Percentiles rank a stretch among this genome's conserved stretches.
Evolutionary conservation across 768 basidiomycete genomes (phyloP).

Genomic region (Hemileccinum impolitum): DNA sequence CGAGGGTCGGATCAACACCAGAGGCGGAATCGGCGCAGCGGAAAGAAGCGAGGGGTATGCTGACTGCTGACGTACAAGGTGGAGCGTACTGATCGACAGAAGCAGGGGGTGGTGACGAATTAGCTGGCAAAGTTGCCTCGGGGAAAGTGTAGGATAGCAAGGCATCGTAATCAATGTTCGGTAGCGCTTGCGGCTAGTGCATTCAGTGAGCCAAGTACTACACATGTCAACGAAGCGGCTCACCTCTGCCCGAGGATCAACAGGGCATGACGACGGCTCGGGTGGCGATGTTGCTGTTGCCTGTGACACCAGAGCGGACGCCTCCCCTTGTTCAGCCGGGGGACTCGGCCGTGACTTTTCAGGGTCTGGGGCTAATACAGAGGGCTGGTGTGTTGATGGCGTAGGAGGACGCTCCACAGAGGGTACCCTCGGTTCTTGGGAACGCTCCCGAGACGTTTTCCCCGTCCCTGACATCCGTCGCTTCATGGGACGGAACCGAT

Average conservation of each 20-base stretch:
- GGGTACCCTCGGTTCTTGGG: neutral
- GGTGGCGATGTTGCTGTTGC: neutral
- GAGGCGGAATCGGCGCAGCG: constrained; percentile 1
- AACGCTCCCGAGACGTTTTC: constrained; percentile 15
- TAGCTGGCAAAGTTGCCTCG: neutral
- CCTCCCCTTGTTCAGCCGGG: neutral
- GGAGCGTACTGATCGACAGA: constrained; percentile 1
- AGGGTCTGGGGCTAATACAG: constrained; percentile 13
- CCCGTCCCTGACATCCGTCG: constrained; percentile 25
- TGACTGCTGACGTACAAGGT: neutral
- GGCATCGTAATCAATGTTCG: neutral
- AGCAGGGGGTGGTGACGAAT: constrained; percentile 2
- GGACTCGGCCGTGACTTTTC: constrained; percentile 3
- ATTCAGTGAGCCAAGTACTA: neutral
- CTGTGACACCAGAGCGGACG: neutral
- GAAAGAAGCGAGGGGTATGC: constrained; percentile 4
- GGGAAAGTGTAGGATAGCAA: neutral
- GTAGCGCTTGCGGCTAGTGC: neutral
- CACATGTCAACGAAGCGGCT: neutral
- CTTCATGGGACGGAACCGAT: constrained; percentile 59
- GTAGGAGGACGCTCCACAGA: constrained; percentile 6
- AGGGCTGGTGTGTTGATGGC: constrained; percentile 6
- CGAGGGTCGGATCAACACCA: constrained; percentile 7
- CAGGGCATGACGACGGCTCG: neutral
- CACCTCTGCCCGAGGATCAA: constrained; percentile 7